Base-by-base conservation (phyloP, 306 rosid genomes). In the Rosa chinensis region DNA sequence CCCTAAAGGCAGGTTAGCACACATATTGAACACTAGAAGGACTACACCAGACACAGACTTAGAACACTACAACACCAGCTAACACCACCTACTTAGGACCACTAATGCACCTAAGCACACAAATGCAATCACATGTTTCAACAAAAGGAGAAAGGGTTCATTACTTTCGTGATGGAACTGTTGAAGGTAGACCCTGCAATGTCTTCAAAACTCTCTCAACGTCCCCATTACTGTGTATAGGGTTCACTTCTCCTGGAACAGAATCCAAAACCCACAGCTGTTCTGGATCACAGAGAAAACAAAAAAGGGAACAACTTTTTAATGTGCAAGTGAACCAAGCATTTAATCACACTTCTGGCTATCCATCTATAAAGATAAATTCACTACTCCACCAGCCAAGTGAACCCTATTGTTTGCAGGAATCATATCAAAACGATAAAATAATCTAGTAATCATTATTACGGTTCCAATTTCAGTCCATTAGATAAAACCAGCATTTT, bases 201-300 rank as follows among this genome's bases (percentile, higher is more conserved):
- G 98, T 90, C 77, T 61, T 74, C 82, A 95, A 83, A 73, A 95
- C 90, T 78, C 82, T 82, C 70, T 88, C 90, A 16, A 92, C 94
- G 79, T 95, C 99, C 32, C 91, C 97, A 43, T 89, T 85, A 75
- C 86, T 85, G 81, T 81, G 84, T 83, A 74, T 84, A 52, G 81
- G 47, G 78, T 52, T 82, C 84, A 90, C 88, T 82, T 86, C 91
- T 82, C 97, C 99, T 1, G 94, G 97, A 70, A 92, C 87, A 13
- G 98, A 87, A 86, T 95, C 99, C 84, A 95, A 86, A 77, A 92
- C 92, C 98, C 98, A 95, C 35, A 95, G 86, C 99, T 95, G 97
- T 82, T 84, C 88, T 89, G 94, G 89, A 87, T 74, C 87, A 81
- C 72, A 79, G 62, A 82, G 72, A 42, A 63, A 81, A 47, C 62